phyloP scores from a whole-genome alignment of 139 green algal species.

The Diplosphaera chodatii region DNA sequence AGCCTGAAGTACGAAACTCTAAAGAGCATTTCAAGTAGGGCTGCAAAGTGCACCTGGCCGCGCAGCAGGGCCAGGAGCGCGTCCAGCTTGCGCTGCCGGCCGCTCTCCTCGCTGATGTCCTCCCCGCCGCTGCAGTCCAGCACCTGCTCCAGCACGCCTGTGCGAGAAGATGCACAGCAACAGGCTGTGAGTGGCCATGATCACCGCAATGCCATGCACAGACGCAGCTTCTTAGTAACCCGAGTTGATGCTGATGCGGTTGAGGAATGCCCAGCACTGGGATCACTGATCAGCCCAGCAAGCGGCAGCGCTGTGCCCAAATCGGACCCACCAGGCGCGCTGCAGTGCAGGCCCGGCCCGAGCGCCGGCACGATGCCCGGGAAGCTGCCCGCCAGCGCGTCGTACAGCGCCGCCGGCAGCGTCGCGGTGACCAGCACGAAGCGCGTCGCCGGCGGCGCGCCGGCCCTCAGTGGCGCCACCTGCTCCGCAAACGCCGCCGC shows the following conservation, averaged over 20 bases:
- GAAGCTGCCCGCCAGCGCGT: conserved; percentile 47
- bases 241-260: too few species aligned
- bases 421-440: conserved; percentile 80
- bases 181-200: not conserved
- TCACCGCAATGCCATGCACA: not conserved
- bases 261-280: too few species aligned
- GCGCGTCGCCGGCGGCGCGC: conserved; percentile 20
- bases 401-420: conserved; percentile 59
- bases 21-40: too few species aligned
- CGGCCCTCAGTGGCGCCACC: conserved; percentile 46
- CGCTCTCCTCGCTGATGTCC: conserved; percentile 67
- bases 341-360: conserved; percentile 72
- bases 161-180: not conserved
- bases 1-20: too few species aligned
- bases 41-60: too few species aligned
- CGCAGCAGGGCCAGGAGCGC: conserved; percentile 46
- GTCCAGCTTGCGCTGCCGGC: conserved; percentile 66
- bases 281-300: too few species aligned
- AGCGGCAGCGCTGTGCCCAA: too few species aligned
- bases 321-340: too few species aligned
- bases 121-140: conserved; percentile 90
- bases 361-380: conserved; percentile 48
- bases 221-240: too few species aligned
- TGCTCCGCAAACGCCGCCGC: conserved; percentile 51
- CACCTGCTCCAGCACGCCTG: conserved; percentile 76